A percentile compares a stretch with the other conserved stretches of the same genome.
phyloP scores from a whole-genome alignment of 176 grass and related monocot genomes.

The Alloteropsis semialata region DNA sequence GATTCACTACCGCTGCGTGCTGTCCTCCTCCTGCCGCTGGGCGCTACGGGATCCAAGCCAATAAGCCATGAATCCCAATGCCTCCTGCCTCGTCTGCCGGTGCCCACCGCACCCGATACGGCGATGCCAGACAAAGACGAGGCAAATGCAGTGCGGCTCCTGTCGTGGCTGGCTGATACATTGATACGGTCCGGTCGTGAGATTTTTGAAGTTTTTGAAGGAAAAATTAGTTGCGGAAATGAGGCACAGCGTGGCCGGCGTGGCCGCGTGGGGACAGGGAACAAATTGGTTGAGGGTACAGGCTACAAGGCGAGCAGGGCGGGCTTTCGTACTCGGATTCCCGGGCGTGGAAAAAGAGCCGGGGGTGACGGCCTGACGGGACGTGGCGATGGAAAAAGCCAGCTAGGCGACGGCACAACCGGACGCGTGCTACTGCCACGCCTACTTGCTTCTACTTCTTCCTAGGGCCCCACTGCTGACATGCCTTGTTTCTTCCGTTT shows the following conservation, averaged over 20 bases:
- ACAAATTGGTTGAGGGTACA: neutral
- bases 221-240: neutral
- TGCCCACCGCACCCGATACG: neutral
- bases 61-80: neutral
- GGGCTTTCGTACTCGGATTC: slow-evolving; percentile 9
- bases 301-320: neutral
- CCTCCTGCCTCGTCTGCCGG: neutral
- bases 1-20: neutral
- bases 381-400: neutral
- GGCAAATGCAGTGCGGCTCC: too few relatives aligned
- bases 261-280: neutral
- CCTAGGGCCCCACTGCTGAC: neutral
- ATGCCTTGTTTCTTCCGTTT: neutral
- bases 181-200: too few relatives aligned
- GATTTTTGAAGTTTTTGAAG: neutral
- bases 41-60: neutral
- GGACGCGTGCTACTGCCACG: neutral
- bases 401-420: slow-evolving; percentile 11
- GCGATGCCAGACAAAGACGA: too few relatives aligned
- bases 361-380: slow-evolving; percentile 1
- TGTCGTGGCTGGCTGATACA: too few relatives aligned
- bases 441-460: neutral
- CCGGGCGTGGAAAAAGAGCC: neutral
- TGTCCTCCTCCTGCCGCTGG: neutral
- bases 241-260: too few relatives aligned